A percentile compares a stretch with the other conserved stretches of the same genome.
phyloP scores from a whole-genome alignment of 1,284 basidiomycete genomes.

The Apiotrichum siamense region DNA sequence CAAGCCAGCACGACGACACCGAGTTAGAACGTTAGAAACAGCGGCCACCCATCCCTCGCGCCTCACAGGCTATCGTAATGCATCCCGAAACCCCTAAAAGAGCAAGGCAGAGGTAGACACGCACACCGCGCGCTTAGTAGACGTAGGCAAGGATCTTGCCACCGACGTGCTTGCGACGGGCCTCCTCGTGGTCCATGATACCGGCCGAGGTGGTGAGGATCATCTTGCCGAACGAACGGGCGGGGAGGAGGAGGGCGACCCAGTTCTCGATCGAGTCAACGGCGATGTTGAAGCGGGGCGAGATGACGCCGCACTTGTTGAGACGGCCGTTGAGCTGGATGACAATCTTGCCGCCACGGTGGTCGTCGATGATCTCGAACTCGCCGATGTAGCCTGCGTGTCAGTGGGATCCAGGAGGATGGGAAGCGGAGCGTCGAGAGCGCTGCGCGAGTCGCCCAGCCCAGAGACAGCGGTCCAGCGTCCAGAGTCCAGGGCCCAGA shows the following conservation, averaged over 20 bases:
- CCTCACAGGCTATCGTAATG: constrained; percentile 15
- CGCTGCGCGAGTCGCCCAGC: too few relatives aligned
- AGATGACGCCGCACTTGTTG: constrained; percentile 99
- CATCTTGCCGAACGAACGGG: constrained; percentile 93
- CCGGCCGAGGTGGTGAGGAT: constrained; percentile 94
- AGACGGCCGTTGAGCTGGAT: constrained; percentile 96
- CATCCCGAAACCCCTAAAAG: constrained; percentile 16
- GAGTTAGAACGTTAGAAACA: too few relatives aligned
- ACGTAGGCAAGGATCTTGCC: constrained; percentile 52
- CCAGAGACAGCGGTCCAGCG: too few relatives aligned
- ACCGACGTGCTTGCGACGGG: constrained; percentile 85
- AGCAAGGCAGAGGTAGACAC: constrained; percentile 3
- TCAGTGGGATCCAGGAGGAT: constrained; percentile 1
- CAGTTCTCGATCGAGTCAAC: constrained; percentile 63
- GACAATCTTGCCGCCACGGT: constrained; percentile 97
- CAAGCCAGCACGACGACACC: too few relatives aligned
- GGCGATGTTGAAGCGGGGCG: constrained; percentile 95
- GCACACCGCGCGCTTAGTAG: constrained; percentile 37
- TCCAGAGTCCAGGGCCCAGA: background rate
- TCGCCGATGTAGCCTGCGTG: constrained; percentile 90
- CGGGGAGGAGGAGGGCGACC: constrained; percentile 85
- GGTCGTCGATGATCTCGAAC: constrained; percentile 99
- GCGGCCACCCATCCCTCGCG: too few relatives aligned
- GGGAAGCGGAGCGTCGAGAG: too few relatives aligned
- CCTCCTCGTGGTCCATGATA: constrained; percentile 99